Evolutionary conservation across 1,284 basidiomycete species (phyloP), one percentile per base, ranked within the genome.

Genomic region (Sphaerobolus stellatus): DNA sequence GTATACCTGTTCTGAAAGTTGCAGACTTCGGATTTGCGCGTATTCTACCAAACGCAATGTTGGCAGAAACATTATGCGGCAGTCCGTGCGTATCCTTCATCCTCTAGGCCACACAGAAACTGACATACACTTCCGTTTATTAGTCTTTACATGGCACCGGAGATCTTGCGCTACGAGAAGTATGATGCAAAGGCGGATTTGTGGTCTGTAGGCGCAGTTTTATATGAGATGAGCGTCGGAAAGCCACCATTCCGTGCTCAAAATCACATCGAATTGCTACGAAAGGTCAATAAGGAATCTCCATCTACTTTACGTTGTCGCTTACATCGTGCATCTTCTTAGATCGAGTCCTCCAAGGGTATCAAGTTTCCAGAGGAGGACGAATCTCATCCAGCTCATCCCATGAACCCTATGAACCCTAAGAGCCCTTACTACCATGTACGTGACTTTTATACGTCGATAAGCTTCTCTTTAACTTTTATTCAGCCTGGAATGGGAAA

Each of bases 1-100:
- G 95, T 14, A 90, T 97, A 1, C 94, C 94, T 0, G 83, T 97
- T n/a, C 83, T 98, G 62, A 96, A 97, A 71, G 86, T 98, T 4
- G 97, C 96, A 24, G 96, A 99, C 71, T 99, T 99, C 70, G 96
- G 96, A 1, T 99, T 99, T 65, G 97, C 97, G 0, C 83, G 97
- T 13, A 90, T 89, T 30, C 76, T 99, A 6, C 94, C 95, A 0
- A 90, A 89, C 45, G 87, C 93, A 4, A 90, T 93, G 76, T 84
- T 99, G 81, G 97, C 96, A 8, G 96, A 99, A 72, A 99, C 96
- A 2, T 78, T 99, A 0, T 99, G 96, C 67, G 96, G 97, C 7
- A 98, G 94, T 20, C 96, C 97, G 86, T 93, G 66, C 71, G 90
- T 80, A 25, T 11, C 2, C 28, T 11, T 45, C 25, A 9, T 30